Conservation (phyloP, 352 stramenopile species). For the Lagenidium giganteum region DNA sequence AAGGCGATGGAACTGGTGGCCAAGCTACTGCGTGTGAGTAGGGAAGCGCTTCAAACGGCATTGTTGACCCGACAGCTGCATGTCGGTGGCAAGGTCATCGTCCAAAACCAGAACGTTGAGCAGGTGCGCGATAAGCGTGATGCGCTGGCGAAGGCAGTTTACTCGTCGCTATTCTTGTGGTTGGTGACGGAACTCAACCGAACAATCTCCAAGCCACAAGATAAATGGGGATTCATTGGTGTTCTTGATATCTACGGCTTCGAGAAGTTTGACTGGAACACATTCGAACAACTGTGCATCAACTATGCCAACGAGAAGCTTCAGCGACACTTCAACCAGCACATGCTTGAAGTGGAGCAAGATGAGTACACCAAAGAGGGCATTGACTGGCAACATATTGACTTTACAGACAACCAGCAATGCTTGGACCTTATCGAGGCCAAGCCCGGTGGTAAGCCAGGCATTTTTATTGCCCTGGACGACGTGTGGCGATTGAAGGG, state of each 20-base stretch:
- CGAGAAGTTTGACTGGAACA: constrained; percentile 95
- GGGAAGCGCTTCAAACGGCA: constrained; percentile 64
- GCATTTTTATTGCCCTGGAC: constrained; percentile 95
- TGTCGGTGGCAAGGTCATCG: constrained; percentile 86
- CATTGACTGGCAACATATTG: constrained; percentile 90
- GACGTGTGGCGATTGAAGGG: constrained; percentile 94
- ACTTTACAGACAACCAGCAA: constrained; percentile 93
- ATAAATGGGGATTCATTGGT: constrained; percentile 91
- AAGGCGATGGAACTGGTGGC: constrained; percentile 60
- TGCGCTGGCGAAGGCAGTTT: constrained; percentile 90
- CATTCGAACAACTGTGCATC: constrained; percentile 96
- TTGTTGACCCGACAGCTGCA: constrained; percentile 83
- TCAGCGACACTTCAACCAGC: constrained; percentile 92
- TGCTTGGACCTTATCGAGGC: constrained; percentile 92
- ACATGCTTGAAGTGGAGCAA: constrained; percentile 97
- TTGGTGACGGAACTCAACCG: constrained; percentile 88
- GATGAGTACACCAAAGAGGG: constrained; percentile 97
- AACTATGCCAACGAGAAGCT: constrained; percentile 97
- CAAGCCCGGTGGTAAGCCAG: constrained; percentile 85
- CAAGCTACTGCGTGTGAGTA: constrained; percentile 67
- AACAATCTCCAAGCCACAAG: constrained; percentile 75
- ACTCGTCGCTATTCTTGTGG: constrained; percentile 90
- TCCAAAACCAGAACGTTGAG: constrained; percentile 85
- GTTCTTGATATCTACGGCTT: constrained; percentile 98
- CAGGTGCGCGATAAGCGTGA: constrained; percentile 87